Evolutionary conservation across 2,329 filamentous ascomycete species (phyloP).

Genomic region (Orbilia brochopaga): DNA sequence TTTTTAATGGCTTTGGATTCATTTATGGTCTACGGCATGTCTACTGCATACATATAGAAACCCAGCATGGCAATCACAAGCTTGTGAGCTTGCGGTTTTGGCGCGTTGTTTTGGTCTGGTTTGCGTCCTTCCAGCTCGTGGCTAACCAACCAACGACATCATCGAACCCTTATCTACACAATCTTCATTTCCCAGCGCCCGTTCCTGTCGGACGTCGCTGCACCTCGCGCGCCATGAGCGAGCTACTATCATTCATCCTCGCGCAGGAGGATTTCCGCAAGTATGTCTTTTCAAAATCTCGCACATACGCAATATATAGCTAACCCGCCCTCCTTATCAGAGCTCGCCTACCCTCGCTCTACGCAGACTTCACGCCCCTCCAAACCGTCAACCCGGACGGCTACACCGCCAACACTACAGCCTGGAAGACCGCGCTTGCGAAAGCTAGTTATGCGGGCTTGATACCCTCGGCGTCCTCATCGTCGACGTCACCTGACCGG

Average conservation of each 20-base stretch:
- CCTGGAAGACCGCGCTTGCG: constrained; percentile 79
- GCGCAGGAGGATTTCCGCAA: constrained; percentile 60
- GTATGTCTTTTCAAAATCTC: constrained; percentile 56
- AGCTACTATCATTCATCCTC: constrained; percentile 57
- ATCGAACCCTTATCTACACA: neutral
- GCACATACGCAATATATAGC: constrained; percentile 11
- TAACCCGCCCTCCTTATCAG: constrained; percentile 59
- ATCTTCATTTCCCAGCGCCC: neutral
- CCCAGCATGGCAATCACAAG: neutral
- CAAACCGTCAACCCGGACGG: constrained; percentile 80
- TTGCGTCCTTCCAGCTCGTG: neutral
- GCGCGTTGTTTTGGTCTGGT: constrained; percentile 8
- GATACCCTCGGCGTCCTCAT: constrained; percentile 57
- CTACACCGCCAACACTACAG: constrained; percentile 77
- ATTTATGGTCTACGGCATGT: too few relatives aligned
- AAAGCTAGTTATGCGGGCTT: constrained; percentile 65
- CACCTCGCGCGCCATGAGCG: constrained; percentile 42
- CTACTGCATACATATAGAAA: neutral
- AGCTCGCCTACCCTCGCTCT: constrained; percentile 80
- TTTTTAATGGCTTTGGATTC: neutral
- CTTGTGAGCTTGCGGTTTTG: constrained; percentile 5
- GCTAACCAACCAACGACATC: neutral
- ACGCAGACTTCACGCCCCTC: constrained; percentile 82
- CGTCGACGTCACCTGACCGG: constrained; percentile 60
- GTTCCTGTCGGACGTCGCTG: neutral